Base-by-base conservation (phyloP, 208 protist species). In the Strigomonas galati region DNA sequence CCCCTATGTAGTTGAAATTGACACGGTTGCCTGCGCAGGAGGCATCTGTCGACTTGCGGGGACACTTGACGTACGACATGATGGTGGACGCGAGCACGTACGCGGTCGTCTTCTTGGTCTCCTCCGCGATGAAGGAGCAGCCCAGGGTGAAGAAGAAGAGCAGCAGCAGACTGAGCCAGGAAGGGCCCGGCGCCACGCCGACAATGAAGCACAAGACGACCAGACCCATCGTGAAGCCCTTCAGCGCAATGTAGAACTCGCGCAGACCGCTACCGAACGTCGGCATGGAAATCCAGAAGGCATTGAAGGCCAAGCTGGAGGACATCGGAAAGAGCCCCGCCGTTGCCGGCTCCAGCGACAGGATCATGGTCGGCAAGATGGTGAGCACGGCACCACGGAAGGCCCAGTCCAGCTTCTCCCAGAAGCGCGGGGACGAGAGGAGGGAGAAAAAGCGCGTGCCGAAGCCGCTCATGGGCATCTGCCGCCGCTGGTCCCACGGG, bases 401-500 rank as follows among this genome's bases (percentile, higher is more conserved):
- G 10, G 87, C 81, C 87, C 90, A 96, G 65, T 96, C 90, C 54
- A 93, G 61, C 74, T 93, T 93, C 71, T 93, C 90, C 87, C 90
- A 96, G 54, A 96, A 92, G 55, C 88, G 83, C 19, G 90, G 90
- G 17, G 87, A 85, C 46, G 82, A 81, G 60, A 93, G 77, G 28
- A 93, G 40, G 35, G 85, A 76, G 59, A 92, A 96, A 62, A 86
- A 85, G 49, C 78, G 79, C 1, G 81, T 93, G 43, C 90, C 90
- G 60, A 96, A 96, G 30, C 87, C 86, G 15, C 59, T 86, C 62
- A 92, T 74, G 40, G 90, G 90, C 52, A 92, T 75, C 54, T 86
- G 81, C 10, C 71, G 62, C 21, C 90, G 80, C 69, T 96, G 84
- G 62, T 93, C 85, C 87, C 90, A 96, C 55, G 90, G 90, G 61